Percentiles rank a stretch among this genome's conserved stretches.
Conservation (phyloP, 345 rosid genomes). For the Barbarea vulgaris region DNA sequence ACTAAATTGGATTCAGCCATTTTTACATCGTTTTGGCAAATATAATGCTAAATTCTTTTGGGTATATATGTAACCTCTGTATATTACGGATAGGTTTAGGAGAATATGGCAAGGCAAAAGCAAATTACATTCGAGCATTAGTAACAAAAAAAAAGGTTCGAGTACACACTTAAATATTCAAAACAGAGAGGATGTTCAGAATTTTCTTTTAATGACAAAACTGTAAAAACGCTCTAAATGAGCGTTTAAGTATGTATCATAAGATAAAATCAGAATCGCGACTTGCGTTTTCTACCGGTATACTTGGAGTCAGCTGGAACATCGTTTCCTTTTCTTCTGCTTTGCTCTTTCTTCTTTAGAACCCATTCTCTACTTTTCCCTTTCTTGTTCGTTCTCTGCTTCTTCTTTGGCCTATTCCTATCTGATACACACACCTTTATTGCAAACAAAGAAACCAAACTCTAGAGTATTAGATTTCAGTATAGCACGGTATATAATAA, state of each 20-base stretch:
- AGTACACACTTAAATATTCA: background rate
- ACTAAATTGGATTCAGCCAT: background rate
- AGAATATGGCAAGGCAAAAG: background rate
- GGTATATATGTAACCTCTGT: background rate
- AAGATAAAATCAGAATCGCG: slow-evolving; percentile 54
- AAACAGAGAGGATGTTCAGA: background rate
- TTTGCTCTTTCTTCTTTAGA: slow-evolving; percentile 81
- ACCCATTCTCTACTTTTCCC: slow-evolving; percentile 80
- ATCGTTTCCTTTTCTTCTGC: slow-evolving; percentile 73
- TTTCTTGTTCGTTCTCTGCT: slow-evolving; percentile 64
- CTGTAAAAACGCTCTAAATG: background rate
- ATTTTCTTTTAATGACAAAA: slow-evolving; percentile 3
- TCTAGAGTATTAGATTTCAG: background rate
- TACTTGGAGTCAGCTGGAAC: slow-evolving; percentile 82
- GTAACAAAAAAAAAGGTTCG: background rate
- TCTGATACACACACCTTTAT: slow-evolving; percentile 67
- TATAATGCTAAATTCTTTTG: too few species aligned
- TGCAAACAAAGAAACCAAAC: background rate
- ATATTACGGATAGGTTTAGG: background rate
- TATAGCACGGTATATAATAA: background rate
- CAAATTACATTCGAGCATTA: background rate
- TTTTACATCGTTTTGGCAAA: too few species aligned
- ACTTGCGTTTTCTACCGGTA: slow-evolving; percentile 81
- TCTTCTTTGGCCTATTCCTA: slow-evolving; percentile 80
- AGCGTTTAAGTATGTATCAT: background rate